phyloP scores from a whole-genome alignment of 2,329 filamentous ascomycete species.

The Pseudogymnoascus pannorum region DNA sequence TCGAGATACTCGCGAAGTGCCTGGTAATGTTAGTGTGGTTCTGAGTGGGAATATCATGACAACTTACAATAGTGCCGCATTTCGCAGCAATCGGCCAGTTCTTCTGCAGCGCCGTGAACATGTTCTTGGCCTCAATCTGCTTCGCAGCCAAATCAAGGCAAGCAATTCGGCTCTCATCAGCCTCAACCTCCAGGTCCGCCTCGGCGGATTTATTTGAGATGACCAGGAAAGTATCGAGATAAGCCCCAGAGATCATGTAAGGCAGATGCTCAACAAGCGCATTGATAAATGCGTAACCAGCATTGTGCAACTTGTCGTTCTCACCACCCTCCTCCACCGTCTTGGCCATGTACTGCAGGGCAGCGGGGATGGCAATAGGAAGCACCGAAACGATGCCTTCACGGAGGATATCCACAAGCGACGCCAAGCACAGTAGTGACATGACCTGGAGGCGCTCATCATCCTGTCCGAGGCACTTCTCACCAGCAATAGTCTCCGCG shows the following conservation, averaged over 20 bases:
- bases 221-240: constrained; percentile 64
- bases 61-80: constrained; percentile 54
- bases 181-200: constrained; percentile 51
- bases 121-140: constrained; percentile 68
- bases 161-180: constrained; percentile 56
- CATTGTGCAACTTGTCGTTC: constrained; percentile 66
- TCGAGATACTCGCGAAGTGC: constrained; percentile 63
- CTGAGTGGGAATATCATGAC: background rate
- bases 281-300: constrained; percentile 71
- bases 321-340: constrained; percentile 48
- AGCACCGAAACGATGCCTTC: constrained; percentile 81
- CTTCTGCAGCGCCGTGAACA: constrained; percentile 64
- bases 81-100: constrained; percentile 62
- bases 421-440: constrained; percentile 82
- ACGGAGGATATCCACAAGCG: constrained; percentile 78
- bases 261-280: constrained; percentile 76
- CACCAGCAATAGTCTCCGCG: constrained; percentile 68
- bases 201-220: constrained; percentile 67
- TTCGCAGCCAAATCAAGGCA: constrained; percentile 70
- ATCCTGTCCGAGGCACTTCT: constrained; percentile 65
- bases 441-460: constrained; percentile 70
- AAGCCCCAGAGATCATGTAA: constrained; percentile 75
- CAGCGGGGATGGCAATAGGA: constrained; percentile 64
- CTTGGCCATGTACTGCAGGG: constrained; percentile 61
- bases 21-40: constrained; percentile 31